Base-by-base conservation (phyloP, 371 early-diverging fungal genomes). In the Lichtheimia corymbifera region DNA sequence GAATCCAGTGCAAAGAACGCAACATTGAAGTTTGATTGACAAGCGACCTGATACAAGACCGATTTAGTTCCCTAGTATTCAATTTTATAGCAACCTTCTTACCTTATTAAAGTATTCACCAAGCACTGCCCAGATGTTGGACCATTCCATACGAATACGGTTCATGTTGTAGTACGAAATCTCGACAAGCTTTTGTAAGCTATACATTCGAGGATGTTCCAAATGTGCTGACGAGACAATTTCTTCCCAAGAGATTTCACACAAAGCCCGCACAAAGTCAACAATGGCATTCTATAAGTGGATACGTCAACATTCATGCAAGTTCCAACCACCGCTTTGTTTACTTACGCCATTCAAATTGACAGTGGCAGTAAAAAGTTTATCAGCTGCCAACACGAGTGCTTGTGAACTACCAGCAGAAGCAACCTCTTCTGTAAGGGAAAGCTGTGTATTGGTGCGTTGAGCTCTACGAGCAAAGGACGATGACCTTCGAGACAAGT, bases 101-200 rank as follows among this genome's bases (percentile, higher is more conserved):
- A 77, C 74, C 63, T 91, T 88, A 73, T 94, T 93, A 64, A 95
- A 96, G 67, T 94, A 90, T 30, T 92, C 91, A 0, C 96, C 95
- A 2, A 97, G 79, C 14, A 96, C 91, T 1, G 90, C 88, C 97
- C 97, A 97, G 45, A 96, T 88, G 63, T 94, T 89, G 43, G 93
- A 90, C 97, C 97, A 97, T 74, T 97, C 97, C 63, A 96, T 86
- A 71, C 96, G 89, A 67, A 97, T 97, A 81, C 97, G 93, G 51
- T 87, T 88, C 97, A 97, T 97, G 79, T 97, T 97, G 84, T 96
- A 97, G 82, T 95, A 95, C 0, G 91, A 87, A 25, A 97, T 94
- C 64, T 97, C 97, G 0, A 97, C 95, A 9, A 97, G 83, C 56
- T 94, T 89, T 64, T 92, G 93, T 59, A 96, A 73, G 70, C 93